Evolutionary conservation across 257 asterid genomes (phyloP).

Genomic region (Nicotiana paniculata): DNA sequence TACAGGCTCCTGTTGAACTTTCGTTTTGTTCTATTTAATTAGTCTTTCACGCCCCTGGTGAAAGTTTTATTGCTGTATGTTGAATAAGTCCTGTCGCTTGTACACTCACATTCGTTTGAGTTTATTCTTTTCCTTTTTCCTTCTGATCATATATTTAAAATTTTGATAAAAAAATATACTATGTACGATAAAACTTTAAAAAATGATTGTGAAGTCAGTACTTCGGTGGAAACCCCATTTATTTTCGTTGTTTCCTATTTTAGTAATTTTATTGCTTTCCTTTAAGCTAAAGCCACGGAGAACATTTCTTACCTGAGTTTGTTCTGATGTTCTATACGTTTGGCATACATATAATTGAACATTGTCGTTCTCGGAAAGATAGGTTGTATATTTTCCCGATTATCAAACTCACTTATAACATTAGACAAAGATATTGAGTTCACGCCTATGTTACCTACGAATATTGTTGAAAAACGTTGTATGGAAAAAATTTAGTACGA

Average conservation of each 20-base stretch:
- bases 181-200: background rate
- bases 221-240: background rate
- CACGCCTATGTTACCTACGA: background rate
- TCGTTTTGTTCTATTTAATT: background rate
- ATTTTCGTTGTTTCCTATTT: background rate
- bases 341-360: background rate
- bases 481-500: background rate
- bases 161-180: background rate
- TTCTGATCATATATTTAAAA: background rate
- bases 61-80: background rate
- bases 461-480: background rate
- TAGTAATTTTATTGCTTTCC: background rate
- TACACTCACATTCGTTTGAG: background rate
- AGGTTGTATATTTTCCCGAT: too few relatives aligned
- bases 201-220: background rate
- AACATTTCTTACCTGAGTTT: background rate
- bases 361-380: too few relatives aligned
- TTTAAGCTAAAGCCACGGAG: background rate
- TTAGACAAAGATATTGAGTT: background rate
- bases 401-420: background rate
- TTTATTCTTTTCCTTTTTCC: background rate
- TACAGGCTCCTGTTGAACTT: conserved; percentile 21
- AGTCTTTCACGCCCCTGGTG: background rate
- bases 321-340: background rate
- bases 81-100: background rate